Base-by-base conservation (phyloP, 106 monocot genomes). In the Allium cepa region DNA sequence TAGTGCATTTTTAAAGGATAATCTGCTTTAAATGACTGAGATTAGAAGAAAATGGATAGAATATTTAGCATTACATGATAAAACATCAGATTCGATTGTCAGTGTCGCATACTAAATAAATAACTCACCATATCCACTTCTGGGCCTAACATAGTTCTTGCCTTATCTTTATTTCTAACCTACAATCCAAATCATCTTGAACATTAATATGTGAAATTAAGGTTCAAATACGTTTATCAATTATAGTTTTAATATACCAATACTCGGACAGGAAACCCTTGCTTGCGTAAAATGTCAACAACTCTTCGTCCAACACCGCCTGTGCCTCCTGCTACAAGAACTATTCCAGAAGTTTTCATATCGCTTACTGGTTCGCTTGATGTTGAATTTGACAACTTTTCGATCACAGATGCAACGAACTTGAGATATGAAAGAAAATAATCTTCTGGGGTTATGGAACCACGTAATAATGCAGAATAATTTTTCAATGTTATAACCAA, bases 291-390 rank as follows among this genome's bases (percentile, higher is more conserved):
- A 47, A 87, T 66, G 57, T 87, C 75, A 15, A 99, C 92, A 52
- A 99, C 87, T 65, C 92, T 92, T 80, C 89, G 73, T 47, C 97
- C 97, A 81, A 99, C 92, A 62, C 97, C 97, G 73, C 92, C 97
- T 64, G 92, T 99, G 26, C 89, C 92, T 72, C 97, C 97, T 82
- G 87, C 70, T 47, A 99, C 97, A 53, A 99, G 74, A 11, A 92
- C 70, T 61, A 81, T 49, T 63, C 78, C 89, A 70, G 97, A 87
- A 76, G 62, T 77, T 78, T 75, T 75, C 86, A 87, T 84, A 79
- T 77, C 67, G 12, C 76, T 79, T 64, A 64, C 49, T 61, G 68
- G 51, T 70, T 87, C 81, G 75, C 48, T 50, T 16, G 89, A 70
- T 59, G 76, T 60, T 55, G 76, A n/a, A 71, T 71, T 81, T 46